Evolutionary conservation across 805 yeast species (phyloP).

Genomic region (Ogataea henricii): DNA sequence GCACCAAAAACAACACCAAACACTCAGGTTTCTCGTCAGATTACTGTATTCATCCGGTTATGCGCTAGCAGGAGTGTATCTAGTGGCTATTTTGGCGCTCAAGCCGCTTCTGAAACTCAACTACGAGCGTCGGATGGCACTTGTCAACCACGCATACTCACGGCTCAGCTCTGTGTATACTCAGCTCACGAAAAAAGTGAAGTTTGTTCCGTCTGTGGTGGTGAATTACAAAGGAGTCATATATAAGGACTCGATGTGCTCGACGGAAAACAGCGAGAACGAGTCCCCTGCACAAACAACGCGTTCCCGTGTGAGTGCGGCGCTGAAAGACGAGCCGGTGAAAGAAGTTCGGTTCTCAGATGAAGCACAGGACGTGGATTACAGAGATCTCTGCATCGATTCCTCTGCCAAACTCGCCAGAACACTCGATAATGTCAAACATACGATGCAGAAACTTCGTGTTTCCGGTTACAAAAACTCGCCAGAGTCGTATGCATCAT

Average conservation of each 20-base stretch:
- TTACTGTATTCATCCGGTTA: slow-evolving; percentile 41
- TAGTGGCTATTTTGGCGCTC: slow-evolving; percentile 36
- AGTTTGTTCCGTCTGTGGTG: slow-evolving; percentile 43
- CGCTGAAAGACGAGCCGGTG: slow-evolving; percentile 4
- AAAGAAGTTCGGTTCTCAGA: slow-evolving; percentile 31
- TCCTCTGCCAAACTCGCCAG: slow-evolving; percentile 12
- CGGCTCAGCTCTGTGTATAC: slow-evolving; percentile 32
- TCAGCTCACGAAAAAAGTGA: slow-evolving; percentile 29
- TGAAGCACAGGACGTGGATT: slow-evolving; percentile 17
- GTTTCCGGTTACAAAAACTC: slow-evolving; percentile 29
- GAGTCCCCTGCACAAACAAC: slow-evolving; percentile 16
- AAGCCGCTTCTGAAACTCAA: slow-evolving; percentile 44
- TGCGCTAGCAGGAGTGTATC: slow-evolving; percentile 32
- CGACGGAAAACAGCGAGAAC: slow-evolving; percentile 23
- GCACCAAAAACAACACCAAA: slow-evolving; percentile 25
- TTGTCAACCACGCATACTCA: slow-evolving; percentile 32
- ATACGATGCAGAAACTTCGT: slow-evolving; percentile 33
- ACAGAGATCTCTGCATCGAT: slow-evolving; percentile 13
- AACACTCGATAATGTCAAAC: slow-evolving; percentile 12
- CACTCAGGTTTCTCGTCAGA: slow-evolving; percentile 31
- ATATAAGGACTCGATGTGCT: slow-evolving; percentile 38
- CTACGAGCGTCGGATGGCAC: slow-evolving; percentile 41
- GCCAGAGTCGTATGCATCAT: slow-evolving; percentile 10
- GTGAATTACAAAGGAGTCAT: slow-evolving; percentile 42
- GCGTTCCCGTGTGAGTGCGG: slow-evolving; percentile 4